These are phyloP conservation scores for Herpetomonas tarakana DNA, from an alignment of 208 protist species.

Conservation along the genomic window DNA sequence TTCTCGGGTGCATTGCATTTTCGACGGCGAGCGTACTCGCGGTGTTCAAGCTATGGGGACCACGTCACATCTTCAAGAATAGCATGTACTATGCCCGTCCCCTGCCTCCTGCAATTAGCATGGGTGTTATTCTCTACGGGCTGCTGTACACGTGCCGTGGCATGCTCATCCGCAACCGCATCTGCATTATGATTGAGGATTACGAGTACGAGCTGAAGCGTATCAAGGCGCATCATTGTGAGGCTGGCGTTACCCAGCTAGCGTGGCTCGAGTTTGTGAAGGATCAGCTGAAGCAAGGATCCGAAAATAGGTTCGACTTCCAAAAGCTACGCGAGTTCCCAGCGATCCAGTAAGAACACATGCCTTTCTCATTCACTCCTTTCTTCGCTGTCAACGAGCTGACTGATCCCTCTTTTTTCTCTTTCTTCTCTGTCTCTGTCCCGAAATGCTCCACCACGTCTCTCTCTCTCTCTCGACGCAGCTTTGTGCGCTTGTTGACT, in stretches of 20 bases:
- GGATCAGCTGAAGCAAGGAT: slow-evolving; percentile 80
- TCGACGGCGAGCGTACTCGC: slow-evolving; percentile 57
- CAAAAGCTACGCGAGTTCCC: slow-evolving; percentile 59
- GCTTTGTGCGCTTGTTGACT: no score
- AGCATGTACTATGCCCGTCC: slow-evolving; percentile 86
- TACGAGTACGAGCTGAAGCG: slow-evolving; percentile 91
- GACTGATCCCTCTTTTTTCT: slow-evolving; percentile 1
- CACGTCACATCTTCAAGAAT: slow-evolving; percentile 89
- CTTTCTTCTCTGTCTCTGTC: slow-evolving; percentile 4
- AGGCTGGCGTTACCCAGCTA: slow-evolving; percentile 81
- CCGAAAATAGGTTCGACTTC: slow-evolving; percentile 82
- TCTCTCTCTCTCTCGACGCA: no score
- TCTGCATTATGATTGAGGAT: slow-evolving; percentile 89
- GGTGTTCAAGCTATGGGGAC: slow-evolving; percentile 82
- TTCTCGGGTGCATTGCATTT: slow-evolving; percentile 65
- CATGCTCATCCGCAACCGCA: slow-evolving; percentile 85
- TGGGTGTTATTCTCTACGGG: slow-evolving; percentile 83
- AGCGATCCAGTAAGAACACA: slow-evolving; percentile 12
- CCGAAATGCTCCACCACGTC: no score
- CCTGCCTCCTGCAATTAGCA: slow-evolving; percentile 82
- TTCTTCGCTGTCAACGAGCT: no score
- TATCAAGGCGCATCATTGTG: slow-evolving; percentile 87
- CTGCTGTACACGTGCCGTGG: slow-evolving; percentile 81
- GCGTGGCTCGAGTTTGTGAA: slow-evolving; percentile 89
- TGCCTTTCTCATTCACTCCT: no score